Evolutionary conservation across 257 asterid genomes (phyloP).

Genomic region (Datura wrightii): DNA sequence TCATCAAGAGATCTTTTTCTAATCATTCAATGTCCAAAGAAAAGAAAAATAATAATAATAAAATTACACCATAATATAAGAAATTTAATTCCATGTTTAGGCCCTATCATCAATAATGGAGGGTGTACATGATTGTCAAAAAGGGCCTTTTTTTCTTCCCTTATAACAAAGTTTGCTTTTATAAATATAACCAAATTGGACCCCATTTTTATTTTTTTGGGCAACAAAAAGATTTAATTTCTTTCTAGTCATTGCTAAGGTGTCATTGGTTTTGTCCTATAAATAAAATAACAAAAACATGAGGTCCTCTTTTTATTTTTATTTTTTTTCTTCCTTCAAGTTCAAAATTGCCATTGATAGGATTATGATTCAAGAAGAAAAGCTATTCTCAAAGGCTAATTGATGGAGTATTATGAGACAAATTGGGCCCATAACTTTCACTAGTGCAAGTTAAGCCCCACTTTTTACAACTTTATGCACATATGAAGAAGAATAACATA

Average conservation of each 20-base stretch:
- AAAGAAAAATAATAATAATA: not conserved
- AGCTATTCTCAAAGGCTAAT: constrained; percentile 50
- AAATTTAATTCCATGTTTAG: constrained; percentile 19
- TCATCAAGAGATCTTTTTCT: constrained; percentile 21
- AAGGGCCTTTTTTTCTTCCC: constrained; percentile 33
- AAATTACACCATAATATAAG: constrained; percentile 16
- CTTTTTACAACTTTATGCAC: constrained; percentile 45
- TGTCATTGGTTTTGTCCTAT: constrained; percentile 12
- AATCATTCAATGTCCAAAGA: constrained; percentile 22
- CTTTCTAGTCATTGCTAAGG: constrained; percentile 26
- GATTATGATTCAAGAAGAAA: constrained; percentile 52
- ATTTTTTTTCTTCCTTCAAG: constrained; percentile 28
- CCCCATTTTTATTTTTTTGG: not conserved
- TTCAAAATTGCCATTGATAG: constrained; percentile 49
- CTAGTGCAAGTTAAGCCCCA: constrained; percentile 62
- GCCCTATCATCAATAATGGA: constrained; percentile 31
- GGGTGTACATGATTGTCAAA: constrained; percentile 27
- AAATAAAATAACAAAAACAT: constrained; percentile 15
- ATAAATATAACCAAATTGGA: constrained; percentile 21
- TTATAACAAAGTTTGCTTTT: constrained; percentile 18
- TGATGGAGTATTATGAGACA: constrained; percentile 62
- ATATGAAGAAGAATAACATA: constrained; percentile 30
- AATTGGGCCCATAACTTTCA: constrained; percentile 56
- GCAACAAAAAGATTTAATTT: not conserved
- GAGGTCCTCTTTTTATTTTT: constrained; percentile 12